A percentile compares a stretch with the other conserved stretches of the same genome.
Evolutionary conservation across 2,329 filamentous ascomycete genomes (phyloP).

Genomic region (Chrysosphaeria jannelii): DNA sequence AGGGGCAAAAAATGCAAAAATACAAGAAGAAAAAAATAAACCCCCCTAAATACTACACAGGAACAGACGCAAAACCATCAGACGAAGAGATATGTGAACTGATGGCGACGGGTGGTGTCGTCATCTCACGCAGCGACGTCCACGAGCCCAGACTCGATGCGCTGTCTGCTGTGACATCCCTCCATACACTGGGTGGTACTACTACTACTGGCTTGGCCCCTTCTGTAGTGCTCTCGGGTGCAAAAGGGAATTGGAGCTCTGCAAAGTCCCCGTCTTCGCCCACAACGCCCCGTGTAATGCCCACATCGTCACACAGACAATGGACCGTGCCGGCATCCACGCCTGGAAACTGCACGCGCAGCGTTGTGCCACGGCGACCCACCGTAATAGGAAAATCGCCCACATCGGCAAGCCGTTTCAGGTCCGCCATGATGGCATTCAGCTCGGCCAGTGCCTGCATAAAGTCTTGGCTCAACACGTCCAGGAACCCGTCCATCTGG

Average conservation of each 20-base stretch:
- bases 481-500: slow-evolving; percentile 57
- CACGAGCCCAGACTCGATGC: no score
- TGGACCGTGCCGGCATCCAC: slow-evolving; percentile 65
- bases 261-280: slow-evolving; percentile 46
- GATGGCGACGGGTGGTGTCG: no score
- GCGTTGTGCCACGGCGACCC: slow-evolving; percentile 18
- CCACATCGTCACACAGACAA: slow-evolving; percentile 57
- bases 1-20: no score
- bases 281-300: slow-evolving; percentile 52
- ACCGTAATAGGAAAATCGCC: slow-evolving; percentile 64
- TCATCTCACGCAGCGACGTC: no score
- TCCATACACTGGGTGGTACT: neutral
- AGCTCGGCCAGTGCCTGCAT: slow-evolving; percentile 63
- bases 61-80: no score
- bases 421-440: slow-evolving; percentile 46
- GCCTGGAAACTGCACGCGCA: slow-evolving; percentile 72
- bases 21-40: no score
- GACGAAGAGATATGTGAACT: no score
- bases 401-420: slow-evolving; percentile 43
- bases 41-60: no score
- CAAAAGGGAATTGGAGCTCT: slow-evolving; percentile 64
- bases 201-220: slow-evolving; percentile 3
- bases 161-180: no score
- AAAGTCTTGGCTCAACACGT: slow-evolving; percentile 67
- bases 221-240: slow-evolving; percentile 27